Base-by-base conservation (phyloP, 2,329 filamentous ascomycete genomes). In the Alternaria sp. region DNA sequence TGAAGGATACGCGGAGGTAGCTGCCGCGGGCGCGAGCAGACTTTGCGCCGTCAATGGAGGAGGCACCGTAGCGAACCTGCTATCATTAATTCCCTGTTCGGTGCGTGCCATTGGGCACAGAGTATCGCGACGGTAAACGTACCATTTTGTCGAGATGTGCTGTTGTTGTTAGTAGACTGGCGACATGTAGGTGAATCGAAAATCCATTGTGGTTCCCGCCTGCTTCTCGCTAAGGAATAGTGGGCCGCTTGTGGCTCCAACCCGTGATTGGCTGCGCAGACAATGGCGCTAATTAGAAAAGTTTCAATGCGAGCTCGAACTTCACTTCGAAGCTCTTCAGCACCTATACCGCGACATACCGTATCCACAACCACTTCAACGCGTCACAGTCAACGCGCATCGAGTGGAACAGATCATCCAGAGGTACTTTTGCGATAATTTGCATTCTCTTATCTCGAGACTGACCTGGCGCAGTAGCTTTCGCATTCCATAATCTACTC, bases 1-100 rank as follows among this genome's bases (percentile, higher is more conserved):
- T 99, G 92, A 97, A 99, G 77, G 92, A 96, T 77, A 98, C 94
- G 81, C 95, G 93, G 78, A 99, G 91, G 88, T 98, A 99, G 82
- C 93, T 93, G 84, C 96, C 95, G 84, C 95, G 93, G 80, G 94
- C 91, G 86, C 94, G 92, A 83, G 95, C 95, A 85, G 92, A 96
- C 88, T 77, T 77, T 73, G 72, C 73, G 71, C 74, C 74, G 65
- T 75, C 72, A 67, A 77, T 74, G 61, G 56, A 61, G 67, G 69
- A 70, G 62, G 73, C 73, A 70, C 69, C 74, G 74, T 77, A 77
- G 68, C 74, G 74, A 70, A 77, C 74, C 74, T 77, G 70, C 51
- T 54, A 52, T 56, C 66, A 68, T 74, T 73, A 74, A 67, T 63
- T 57, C 60, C 61, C 56, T 61, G 39, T 57, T 64, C 63, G 63